phyloP scores from a whole-genome alignment of 2,329 filamentous ascomycete genomes.

The Epichloe sibirici region DNA sequence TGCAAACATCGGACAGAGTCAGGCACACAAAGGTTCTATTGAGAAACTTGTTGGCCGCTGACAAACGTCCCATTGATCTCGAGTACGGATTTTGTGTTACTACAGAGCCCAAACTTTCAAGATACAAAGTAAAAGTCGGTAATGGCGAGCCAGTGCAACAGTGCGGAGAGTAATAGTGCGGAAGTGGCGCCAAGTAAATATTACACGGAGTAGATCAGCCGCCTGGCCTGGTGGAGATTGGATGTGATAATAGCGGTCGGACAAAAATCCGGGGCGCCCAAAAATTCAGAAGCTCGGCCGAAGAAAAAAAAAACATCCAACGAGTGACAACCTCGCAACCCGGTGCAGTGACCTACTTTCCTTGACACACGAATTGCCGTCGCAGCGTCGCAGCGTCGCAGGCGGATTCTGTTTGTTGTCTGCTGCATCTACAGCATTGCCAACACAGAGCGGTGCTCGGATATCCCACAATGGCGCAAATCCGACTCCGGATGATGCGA shows the following conservation, averaged over 20 bases:
- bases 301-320: not conserved
- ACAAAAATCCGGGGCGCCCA: constrained; percentile 3
- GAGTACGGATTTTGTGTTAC: no score
- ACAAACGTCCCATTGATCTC: no score
- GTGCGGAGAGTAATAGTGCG: not conserved
- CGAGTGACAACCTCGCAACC: not conserved
- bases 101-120: no score
- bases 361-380: not conserved
- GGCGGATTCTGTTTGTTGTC: not conserved
- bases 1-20: no score
- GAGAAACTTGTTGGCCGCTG: no score
- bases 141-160: not conserved
- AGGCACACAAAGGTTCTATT: no score
- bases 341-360: not conserved
- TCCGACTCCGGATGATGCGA: constrained; percentile 18
- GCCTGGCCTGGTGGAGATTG: not conserved
- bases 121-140: no score
- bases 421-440: not conserved
- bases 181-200: not conserved
- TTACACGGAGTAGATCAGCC: no score
- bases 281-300: not conserved
- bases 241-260: not conserved
- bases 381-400: constrained; percentile 2
- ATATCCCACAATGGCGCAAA: constrained; percentile 18
- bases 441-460: constrained; percentile 1